Conservation (phyloP, 306 rosid species). For the Coriaria nepalensis region DNA sequence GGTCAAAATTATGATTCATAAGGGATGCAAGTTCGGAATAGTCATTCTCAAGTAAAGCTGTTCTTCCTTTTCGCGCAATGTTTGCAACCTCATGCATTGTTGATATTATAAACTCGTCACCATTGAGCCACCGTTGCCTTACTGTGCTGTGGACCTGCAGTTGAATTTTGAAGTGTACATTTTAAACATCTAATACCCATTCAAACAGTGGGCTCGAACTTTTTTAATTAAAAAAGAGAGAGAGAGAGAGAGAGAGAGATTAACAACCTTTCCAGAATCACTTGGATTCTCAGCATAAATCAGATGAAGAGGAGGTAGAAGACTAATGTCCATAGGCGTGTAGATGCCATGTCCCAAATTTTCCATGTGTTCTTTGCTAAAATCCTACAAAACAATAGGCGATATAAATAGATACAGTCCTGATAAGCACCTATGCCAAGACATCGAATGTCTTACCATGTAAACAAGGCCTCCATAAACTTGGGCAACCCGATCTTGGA, state of each 20-base stretch:
- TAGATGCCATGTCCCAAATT: slow-evolving; percentile 58
- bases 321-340: slow-evolving; percentile 58
- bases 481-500: slow-evolving; percentile 90
- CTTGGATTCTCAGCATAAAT: slow-evolving; percentile 83
- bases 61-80: slow-evolving; percentile 61
- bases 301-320: slow-evolving; percentile 71
- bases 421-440: neutral
- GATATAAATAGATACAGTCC: no score
- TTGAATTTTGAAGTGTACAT: neutral
- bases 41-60: slow-evolving; percentile 45
- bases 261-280: slow-evolving; percentile 88
- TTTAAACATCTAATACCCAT: neutral
- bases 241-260: slow-evolving; percentile 4
- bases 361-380: slow-evolving; percentile 68
- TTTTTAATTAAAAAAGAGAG: slow-evolving; percentile 1
- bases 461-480: slow-evolving; percentile 76
- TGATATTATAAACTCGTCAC: slow-evolving; percentile 66
- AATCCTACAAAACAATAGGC: slow-evolving; percentile 39
- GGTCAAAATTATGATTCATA: slow-evolving; percentile 72
- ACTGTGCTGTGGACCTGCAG: slow-evolving; percentile 76
- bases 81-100: slow-evolving; percentile 65
- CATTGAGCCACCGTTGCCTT: slow-evolving; percentile 74
- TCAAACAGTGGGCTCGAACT: slow-evolving; percentile 1
- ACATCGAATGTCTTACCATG: slow-evolving; percentile 41
- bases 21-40: slow-evolving; percentile 51